These are phyloP conservation scores for Flammula alnicola DNA, from an alignment of 1,284 basidiomycete species.

Conservation along the genomic window DNA sequence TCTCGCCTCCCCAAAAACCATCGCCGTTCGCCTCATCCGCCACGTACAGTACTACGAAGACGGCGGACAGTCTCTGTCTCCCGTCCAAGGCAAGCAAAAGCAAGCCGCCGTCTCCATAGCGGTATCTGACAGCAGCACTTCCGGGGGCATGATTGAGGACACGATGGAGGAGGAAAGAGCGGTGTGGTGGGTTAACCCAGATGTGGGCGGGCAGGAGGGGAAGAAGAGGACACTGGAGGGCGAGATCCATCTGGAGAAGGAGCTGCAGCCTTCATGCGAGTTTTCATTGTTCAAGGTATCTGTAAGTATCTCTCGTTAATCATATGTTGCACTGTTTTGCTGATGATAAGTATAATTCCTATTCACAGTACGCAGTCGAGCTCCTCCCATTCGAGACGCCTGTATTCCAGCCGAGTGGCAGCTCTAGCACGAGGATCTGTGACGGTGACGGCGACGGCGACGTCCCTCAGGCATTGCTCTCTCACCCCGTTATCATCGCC, in stretches of 20 bases:
- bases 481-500: constrained; percentile 37
- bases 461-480: constrained; percentile 20
- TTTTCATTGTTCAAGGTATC: constrained; percentile 42
- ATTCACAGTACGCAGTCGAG: constrained; percentile 39
- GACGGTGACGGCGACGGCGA: neutral
- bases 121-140: constrained; percentile 2
- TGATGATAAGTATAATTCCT: neutral
- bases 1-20: constrained; percentile 34
- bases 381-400: constrained; percentile 35
- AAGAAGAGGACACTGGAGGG: constrained; percentile 38
- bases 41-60: constrained; percentile 31
- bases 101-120: too few species aligned
- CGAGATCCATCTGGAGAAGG: constrained; percentile 45
- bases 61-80: too few species aligned
- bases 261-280: constrained; percentile 41
- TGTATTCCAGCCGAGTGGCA: constrained; percentile 22
- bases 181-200: constrained; percentile 42
- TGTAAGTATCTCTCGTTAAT: constrained; percentile 36
- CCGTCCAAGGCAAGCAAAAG: too few species aligned
- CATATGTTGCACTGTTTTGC: too few species aligned
- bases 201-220: constrained; percentile 18
- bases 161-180: constrained; percentile 35
- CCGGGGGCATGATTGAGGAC: constrained; percentile 20
- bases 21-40: constrained; percentile 39
- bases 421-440: neutral